Evolutionary conservation across 352 stramenopile species (phyloP).

Genomic region (Hyaloperonospora brassicae): DNA sequence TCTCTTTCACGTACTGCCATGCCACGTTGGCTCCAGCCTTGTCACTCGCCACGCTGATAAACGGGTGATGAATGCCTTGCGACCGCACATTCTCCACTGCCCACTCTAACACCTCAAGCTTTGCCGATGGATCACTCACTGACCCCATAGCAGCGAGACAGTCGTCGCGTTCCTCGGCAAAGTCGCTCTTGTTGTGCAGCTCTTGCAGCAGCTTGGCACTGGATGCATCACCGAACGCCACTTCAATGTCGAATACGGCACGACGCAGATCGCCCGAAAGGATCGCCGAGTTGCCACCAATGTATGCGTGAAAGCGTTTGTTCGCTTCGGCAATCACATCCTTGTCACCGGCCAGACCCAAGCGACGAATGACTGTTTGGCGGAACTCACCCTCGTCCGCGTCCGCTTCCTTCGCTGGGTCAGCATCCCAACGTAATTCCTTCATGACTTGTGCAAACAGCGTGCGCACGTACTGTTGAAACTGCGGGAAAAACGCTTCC

Average conservation of each 20-base stretch:
- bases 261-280: slow-evolving; percentile 52
- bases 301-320: slow-evolving; percentile 46
- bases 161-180: slow-evolving; percentile 59
- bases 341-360: slow-evolving; percentile 44
- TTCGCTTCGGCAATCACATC: slow-evolving; percentile 45
- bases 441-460: slow-evolving; percentile 54
- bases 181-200: slow-evolving; percentile 54
- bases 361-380: slow-evolving; percentile 42
- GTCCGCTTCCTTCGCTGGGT: slow-evolving; percentile 15
- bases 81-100: slow-evolving; percentile 50
- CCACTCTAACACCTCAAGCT: slow-evolving; percentile 71
- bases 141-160: slow-evolving; percentile 49
- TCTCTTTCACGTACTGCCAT: slow-evolving; percentile 61
- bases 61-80: slow-evolving; percentile 53
- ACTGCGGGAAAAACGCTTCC: slow-evolving; percentile 47
- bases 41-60: slow-evolving; percentile 49
- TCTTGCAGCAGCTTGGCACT: slow-evolving; percentile 52
- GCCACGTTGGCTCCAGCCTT: slow-evolving; percentile 36
- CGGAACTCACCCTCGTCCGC: slow-evolving; percentile 58
- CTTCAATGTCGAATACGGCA: slow-evolving; percentile 49
- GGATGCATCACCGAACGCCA: slow-evolving; percentile 26
- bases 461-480: slow-evolving; percentile 56
- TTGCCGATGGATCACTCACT: slow-evolving; percentile 30
- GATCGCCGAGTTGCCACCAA: slow-evolving; percentile 32
- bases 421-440: slow-evolving; percentile 57